These are phyloP conservation scores for Blepharisma undulans DNA, from an alignment of 169 alveolate genomes.

Conservation along the genomic window DNA sequence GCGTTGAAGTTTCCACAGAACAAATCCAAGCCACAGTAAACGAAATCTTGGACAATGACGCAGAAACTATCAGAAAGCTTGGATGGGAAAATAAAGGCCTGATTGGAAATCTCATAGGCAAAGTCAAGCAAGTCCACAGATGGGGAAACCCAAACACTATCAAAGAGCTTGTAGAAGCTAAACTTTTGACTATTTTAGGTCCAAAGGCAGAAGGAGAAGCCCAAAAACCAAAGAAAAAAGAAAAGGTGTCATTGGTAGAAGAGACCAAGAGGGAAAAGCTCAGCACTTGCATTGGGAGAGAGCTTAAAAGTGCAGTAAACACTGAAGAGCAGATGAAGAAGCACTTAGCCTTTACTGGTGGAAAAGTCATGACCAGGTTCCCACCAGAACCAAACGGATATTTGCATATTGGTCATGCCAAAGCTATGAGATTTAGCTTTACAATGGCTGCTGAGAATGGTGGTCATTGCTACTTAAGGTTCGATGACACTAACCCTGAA, in stretches of 20 bases:
- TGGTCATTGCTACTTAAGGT: slow-evolving; percentile 95
- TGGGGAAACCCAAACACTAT: slow-evolving; percentile 74
- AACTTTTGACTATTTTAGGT: slow-evolving; percentile 73
- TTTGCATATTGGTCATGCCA: slow-evolving; percentile 99
- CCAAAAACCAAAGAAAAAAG: slow-evolving; percentile 61
- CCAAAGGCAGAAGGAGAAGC: slow-evolving; percentile 58
- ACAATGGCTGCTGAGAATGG: slow-evolving; percentile 92
- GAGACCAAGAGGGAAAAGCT: slow-evolving; percentile 60
- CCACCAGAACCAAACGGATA: slow-evolving; percentile 99
- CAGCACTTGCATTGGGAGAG: slow-evolving; percentile 83
- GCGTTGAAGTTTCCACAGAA: slow-evolving; percentile 66
- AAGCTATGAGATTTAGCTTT: slow-evolving; percentile 96
- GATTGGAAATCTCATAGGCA: background rate
- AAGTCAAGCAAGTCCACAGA: slow-evolving; percentile 52
- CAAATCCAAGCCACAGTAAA: slow-evolving; percentile 65
- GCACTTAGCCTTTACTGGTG: slow-evolving; percentile 79
- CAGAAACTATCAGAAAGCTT: slow-evolving; percentile 57
- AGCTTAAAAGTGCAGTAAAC: slow-evolving; percentile 71
- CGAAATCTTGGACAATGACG: slow-evolving; percentile 55
- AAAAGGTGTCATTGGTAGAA: slow-evolving; percentile 50
- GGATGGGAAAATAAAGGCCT: slow-evolving; percentile 61
- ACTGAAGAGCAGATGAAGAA: slow-evolving; percentile 76
- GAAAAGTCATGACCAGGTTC: slow-evolving; percentile 93
- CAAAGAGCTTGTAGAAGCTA: slow-evolving; percentile 64
- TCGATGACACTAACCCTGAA: slow-evolving; percentile 99